These are phyloP conservation scores for Boletus rex-veris DNA, from an alignment of 768 basidiomycete species.

Conservation along the genomic window DNA sequence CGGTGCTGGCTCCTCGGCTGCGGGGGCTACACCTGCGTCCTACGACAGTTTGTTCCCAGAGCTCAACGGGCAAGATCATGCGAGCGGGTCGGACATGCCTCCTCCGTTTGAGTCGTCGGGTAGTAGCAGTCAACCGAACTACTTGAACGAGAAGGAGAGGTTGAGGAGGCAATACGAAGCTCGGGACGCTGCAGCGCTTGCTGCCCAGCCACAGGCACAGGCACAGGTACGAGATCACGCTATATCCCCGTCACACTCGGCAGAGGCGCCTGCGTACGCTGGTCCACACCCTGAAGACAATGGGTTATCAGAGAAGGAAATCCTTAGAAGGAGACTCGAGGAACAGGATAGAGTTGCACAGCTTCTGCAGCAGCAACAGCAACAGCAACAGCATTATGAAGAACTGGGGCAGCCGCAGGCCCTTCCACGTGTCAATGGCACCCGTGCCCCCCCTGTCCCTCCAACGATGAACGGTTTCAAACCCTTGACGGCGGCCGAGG, in stretches of 20 bases:
- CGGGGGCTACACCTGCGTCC: conserved; percentile 45
- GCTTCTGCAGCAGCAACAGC: conserved; percentile 17
- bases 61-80: conserved; percentile 23
- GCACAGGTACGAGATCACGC: conserved; percentile 10
- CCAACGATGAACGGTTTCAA: conserved; percentile 23
- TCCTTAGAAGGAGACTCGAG: conserved; percentile 52
- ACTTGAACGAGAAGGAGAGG: conserved; percentile 63
- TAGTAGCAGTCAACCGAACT: conserved; percentile 37
- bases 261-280: conserved; percentile 23
- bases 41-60: conserved; percentile 62
- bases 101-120: conserved; percentile 50
- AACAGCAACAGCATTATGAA: conserved; percentile 14
- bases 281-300: conserved; percentile 20
- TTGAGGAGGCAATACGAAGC: conserved; percentile 62
- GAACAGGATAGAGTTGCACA: conserved; percentile 47
- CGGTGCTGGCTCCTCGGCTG: conserved; percentile 12
- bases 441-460: conserved; percentile 31
- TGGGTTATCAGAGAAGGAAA: conserved; percentile 53
- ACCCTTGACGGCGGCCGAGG: conserved; percentile 68
- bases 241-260: conserved; percentile 17
- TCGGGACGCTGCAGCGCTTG: conserved; percentile 56
- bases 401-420: conserved; percentile 14
- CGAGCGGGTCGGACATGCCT: conserved; percentile 38
- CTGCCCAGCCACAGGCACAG: conserved; percentile 19
- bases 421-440: conserved; percentile 25